phyloP scores from a whole-genome alignment of 768 basidiomycete species.

The Heimioporus sp. region DNA sequence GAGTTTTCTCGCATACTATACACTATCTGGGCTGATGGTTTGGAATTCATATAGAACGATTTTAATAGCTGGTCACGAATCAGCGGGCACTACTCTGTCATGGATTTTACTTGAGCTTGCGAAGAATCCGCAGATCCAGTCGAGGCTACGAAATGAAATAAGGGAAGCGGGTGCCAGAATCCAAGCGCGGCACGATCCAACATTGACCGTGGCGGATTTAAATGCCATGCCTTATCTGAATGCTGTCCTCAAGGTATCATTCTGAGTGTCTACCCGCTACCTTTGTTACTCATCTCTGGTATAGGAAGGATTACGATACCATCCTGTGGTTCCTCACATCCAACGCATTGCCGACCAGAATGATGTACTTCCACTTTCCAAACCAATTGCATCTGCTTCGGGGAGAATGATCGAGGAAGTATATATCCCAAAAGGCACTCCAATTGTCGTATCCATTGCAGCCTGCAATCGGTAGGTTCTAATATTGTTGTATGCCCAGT shows the following conservation, averaged over 20 bases:
- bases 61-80: too few species aligned
- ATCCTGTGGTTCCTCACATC: conserved; percentile 46
- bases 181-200: too few species aligned
- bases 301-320: conserved; percentile 47
- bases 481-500: background rate
- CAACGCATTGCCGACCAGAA: conserved; percentile 49
- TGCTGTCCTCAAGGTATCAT: conserved; percentile 32
- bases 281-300: background rate
- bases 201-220: conserved; percentile 33
- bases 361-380: conserved; percentile 56
- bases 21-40: too few species aligned
- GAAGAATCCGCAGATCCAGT: too few species aligned
- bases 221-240: conserved; percentile 48
- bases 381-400: conserved; percentile 43
- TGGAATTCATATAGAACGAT: too few species aligned
- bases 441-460: conserved; percentile 47
- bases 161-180: too few species aligned
- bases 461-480: conserved; percentile 52
- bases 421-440: conserved; percentile 48
- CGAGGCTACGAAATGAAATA: too few species aligned
- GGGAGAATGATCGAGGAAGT: conserved; percentile 44
- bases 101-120: too few species aligned
- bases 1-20: too few species aligned
- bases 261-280: background rate
- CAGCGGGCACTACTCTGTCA: too few species aligned